These are phyloP conservation scores for Lyophyllum decastes DNA, from an alignment of 768 basidiomycete species.

Conservation along the genomic window DNA sequence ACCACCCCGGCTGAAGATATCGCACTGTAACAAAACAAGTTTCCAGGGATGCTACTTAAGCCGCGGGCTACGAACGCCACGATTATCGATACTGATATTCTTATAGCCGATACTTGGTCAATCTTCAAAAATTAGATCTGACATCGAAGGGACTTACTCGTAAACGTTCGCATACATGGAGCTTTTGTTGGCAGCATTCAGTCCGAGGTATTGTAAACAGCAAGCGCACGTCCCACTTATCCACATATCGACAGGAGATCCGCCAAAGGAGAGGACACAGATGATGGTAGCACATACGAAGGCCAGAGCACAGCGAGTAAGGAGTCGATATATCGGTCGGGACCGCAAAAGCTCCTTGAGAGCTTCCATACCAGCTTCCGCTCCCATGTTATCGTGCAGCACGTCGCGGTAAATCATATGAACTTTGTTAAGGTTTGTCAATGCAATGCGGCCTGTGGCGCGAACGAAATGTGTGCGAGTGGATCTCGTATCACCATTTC, in stretches of 20 bases:
- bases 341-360: conserved; percentile 65
- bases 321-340: conserved; percentile 68
- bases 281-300: conserved; percentile 81
- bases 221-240: conserved; percentile 71
- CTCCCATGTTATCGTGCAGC: conserved; percentile 78
- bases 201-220: conserved; percentile 75
- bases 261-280: conserved; percentile 82
- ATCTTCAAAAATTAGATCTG: neutral
- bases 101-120: conserved; percentile 26
- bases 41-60: conserved; percentile 71
- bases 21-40: conserved; percentile 86
- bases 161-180: conserved; percentile 94
- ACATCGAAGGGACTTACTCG: conserved; percentile 59
- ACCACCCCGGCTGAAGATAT: conserved; percentile 89
- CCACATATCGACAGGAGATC: conserved; percentile 81
- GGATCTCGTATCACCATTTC: conserved; percentile 66
- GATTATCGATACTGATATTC: conserved; percentile 82
- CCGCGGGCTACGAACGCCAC: conserved; percentile 83
- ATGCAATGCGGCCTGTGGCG: conserved; percentile 74
- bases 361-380: conserved; percentile 67
- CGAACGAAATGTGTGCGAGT: conserved; percentile 87
- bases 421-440: conserved; percentile 80
- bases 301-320: conserved; percentile 69
- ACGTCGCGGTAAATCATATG: conserved; percentile 87
- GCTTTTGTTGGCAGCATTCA: conserved; percentile 82